Evolutionary conservation across 2,329 filamentous ascomycete species (phyloP).

Genomic region (Lasiodiplodia citricola): DNA sequence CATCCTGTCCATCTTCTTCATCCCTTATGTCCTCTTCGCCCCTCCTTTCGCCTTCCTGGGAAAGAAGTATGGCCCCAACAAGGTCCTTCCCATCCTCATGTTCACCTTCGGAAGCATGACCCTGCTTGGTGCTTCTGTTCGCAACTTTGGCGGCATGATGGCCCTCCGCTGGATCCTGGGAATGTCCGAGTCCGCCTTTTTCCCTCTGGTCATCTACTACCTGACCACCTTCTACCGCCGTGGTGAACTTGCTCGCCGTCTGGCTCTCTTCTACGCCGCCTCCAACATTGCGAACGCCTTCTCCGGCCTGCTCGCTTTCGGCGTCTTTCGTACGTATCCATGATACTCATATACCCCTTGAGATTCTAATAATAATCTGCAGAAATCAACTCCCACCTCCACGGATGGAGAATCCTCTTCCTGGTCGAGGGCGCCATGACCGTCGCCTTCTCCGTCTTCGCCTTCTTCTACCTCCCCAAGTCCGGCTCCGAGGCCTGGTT

Average conservation of each 20-base stretch:
- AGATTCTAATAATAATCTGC: constrained; percentile 42
- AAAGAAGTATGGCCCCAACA: constrained; percentile 69
- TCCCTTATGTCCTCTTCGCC: constrained; percentile 74
- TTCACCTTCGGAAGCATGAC: constrained; percentile 70
- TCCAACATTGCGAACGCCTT: constrained; percentile 75
- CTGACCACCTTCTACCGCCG: constrained; percentile 69
- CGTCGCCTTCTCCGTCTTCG: constrained; percentile 65
- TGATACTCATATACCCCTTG: too few species aligned
- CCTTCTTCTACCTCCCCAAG: constrained; percentile 71
- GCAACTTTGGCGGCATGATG: constrained; percentile 70
- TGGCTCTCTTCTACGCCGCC: constrained; percentile 78
- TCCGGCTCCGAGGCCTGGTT: constrained; percentile 70
- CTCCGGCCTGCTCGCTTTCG: constrained; percentile 64
- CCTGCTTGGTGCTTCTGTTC: constrained; percentile 60
- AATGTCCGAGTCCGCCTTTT: constrained; percentile 68
- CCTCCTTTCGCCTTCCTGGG: constrained; percentile 70
- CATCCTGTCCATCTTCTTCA: constrained; percentile 73
- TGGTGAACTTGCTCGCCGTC: constrained; percentile 70
- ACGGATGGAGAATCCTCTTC: constrained; percentile 70
- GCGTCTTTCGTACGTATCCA: constrained; percentile 58
- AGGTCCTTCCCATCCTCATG: constrained; percentile 72
- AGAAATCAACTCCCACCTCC: constrained; percentile 54
- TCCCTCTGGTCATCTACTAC: constrained; percentile 71
- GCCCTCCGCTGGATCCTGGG: constrained; percentile 71
- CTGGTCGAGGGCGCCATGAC: constrained; percentile 65